Base-by-base conservation (phyloP, 495 filamentous ascomycete species). In the Glarea lozoyensis region DNA sequence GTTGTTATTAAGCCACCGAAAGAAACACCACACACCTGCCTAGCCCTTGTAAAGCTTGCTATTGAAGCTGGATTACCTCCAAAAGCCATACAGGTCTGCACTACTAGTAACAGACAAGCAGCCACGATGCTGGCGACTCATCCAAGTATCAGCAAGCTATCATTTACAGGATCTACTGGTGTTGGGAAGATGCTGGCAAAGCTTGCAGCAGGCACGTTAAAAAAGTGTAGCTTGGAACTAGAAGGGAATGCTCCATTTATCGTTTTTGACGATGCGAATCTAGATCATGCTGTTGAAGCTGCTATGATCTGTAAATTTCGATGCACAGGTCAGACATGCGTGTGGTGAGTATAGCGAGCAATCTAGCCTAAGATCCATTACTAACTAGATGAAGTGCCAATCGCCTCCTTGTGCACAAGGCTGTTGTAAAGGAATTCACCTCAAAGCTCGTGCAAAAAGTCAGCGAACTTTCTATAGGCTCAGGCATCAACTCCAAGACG, bases 161-260 rank as follows among this genome's bases (percentile, higher is more conserved):
- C 82, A 2, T 94, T 94, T 64, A 94, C 88, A 2, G 88, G 88
- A 27, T 84, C 78, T 12, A 94, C 88, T 0, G 63, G 67, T 10
- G 84, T 94, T 9, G 88, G 88, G 10, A 87, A 81, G 52, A 67
- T 94, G 1, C 68, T 94, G 23, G 87, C 87, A 77, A 75, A 81
- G 58, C 86, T 89, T 61, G 76, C 75, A 24, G 69, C 85, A 0
- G 68, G 70, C 4, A 90, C 82, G 0, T 64, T 94, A 45, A 94
- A 94, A 68, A 86, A 90, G 57, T 66, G 89, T 18, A 82, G 74
- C 2, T 76, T 93, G 53, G 88, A 94, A 54, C 72, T 94, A 0
- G 88, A 87, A 34, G 88, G 88, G 18, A 94, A 94, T 59, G 82
- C 84, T 1, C 86, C 88, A 2, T 92, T 94, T 63, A 92, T 94